Evolutionary conservation across 331 rosid genomes (phyloP).

Genomic region (Quercus lobata): DNA sequence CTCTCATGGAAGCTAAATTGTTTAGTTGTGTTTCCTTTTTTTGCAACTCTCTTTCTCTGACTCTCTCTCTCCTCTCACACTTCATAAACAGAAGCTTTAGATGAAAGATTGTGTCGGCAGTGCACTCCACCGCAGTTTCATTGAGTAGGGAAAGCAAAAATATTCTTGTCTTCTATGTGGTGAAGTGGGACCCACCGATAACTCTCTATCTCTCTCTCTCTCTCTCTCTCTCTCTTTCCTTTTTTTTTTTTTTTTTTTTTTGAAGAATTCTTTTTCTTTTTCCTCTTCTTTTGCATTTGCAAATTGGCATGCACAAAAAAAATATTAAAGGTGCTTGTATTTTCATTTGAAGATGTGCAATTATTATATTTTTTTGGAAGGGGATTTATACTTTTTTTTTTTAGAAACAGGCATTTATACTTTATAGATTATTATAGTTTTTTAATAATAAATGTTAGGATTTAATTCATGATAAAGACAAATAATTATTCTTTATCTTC

Average conservation of each 20-base stretch:
- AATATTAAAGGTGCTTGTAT: background rate
- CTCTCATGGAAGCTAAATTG: too few species aligned
- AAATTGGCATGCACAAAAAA: background rate
- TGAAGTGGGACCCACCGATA: background rate
- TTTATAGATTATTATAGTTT: too few species aligned
- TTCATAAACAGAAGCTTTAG: background rate
- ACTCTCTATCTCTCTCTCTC: background rate
- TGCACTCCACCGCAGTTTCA: background rate
- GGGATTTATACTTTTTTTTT: too few species aligned
- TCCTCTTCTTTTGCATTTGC: background rate
- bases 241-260: too few species aligned
- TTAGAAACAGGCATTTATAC: too few species aligned
- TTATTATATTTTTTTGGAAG: background rate
- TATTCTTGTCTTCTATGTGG: background rate
- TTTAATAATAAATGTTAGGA: too few species aligned
- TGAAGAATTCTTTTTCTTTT: background rate
- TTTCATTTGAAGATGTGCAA: background rate
- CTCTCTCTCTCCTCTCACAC: too few species aligned
- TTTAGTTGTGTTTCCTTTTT: too few species aligned
- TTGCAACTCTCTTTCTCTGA: too few species aligned
- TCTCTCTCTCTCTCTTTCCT: accelerated
- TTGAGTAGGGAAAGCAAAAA: background rate
- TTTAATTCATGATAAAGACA: too few species aligned
- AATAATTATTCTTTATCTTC: too few species aligned
- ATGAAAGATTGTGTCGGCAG: constrained; percentile 25